phyloP scores from a whole-genome alignment of 768 basidiomycete genomes.

The Mycena latifolia region DNA sequence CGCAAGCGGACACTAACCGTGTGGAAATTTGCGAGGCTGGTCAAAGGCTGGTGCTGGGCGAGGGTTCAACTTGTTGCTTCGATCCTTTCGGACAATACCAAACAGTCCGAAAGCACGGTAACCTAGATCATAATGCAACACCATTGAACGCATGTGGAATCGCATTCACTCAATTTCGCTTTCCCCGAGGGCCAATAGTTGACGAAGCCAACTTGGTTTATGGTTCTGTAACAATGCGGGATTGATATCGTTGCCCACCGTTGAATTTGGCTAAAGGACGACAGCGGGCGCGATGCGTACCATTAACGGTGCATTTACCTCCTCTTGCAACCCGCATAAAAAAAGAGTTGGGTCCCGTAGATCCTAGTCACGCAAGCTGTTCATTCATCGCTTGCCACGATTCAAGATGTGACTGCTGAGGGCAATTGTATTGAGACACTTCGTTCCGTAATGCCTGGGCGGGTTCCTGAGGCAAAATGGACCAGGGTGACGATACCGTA shows the following conservation, averaged over 20 bases:
- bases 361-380: constrained; percentile 1
- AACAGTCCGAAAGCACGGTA: constrained; percentile 19
- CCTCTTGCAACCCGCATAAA: constrained; percentile 1
- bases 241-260: constrained; percentile 22
- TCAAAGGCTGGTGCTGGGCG: constrained; percentile 16
- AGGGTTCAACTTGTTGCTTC: constrained; percentile 17
- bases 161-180: constrained; percentile 16
- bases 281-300: constrained; percentile 1
- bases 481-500: constrained; percentile 20
- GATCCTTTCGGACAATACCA: constrained; percentile 22
- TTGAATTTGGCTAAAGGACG: constrained; percentile 21
- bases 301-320: constrained; percentile 1
- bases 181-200: constrained; percentile 21
- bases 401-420: constrained; percentile 2
- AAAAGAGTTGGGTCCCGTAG: constrained; percentile 1
- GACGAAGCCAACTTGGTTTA: constrained; percentile 18
- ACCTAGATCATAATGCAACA: constrained; percentile 21
- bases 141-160: constrained; percentile 19
- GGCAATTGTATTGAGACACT: constrained; percentile 19
- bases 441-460: constrained; percentile 26
- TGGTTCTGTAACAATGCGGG: constrained; percentile 15
- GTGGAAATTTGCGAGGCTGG: constrained; percentile 24
- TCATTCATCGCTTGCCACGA: constrained; percentile 1
- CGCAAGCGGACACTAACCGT: constrained; percentile 19
- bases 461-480: constrained; percentile 25